Conservation (phyloP, 2,329 filamentous ascomycete species). For the Sporothrix humicola region DNA sequence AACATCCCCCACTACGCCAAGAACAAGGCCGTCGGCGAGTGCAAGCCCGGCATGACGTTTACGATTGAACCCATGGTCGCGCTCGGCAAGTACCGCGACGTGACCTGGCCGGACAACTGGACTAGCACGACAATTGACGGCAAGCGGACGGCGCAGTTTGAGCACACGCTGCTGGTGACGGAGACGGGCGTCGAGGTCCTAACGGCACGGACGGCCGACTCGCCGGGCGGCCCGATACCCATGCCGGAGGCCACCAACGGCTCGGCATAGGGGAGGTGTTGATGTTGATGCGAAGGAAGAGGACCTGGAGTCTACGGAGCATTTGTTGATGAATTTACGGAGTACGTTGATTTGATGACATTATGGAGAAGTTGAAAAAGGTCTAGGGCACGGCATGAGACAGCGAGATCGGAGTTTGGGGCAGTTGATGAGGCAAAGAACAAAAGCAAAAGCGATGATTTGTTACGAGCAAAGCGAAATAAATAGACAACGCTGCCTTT, state of each 20-base stretch:
- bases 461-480: conserved; percentile 22
- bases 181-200: conserved; percentile 83
- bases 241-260: conserved; percentile 51
- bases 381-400: not conserved
- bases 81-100: conserved; percentile 85
- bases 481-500: conserved; percentile 24
- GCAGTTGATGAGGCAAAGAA: not conserved
- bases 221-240: conserved; percentile 75
- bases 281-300: not conserved
- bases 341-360: not conserved
- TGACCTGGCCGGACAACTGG: conserved; percentile 99
- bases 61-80: conserved; percentile 99
- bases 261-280: conserved; percentile 5
- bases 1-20: conserved; percentile 98
- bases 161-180: conserved; percentile 84
- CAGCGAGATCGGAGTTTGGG: conserved; percentile 20
- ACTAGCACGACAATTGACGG: conserved; percentile 93
- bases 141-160: conserved; percentile 88
- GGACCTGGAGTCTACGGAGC: not conserved
- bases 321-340: not conserved
- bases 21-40: conserved; percentile 94
- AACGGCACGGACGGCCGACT: conserved; percentile 73
- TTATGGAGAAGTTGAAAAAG: not conserved
- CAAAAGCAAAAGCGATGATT: not conserved
- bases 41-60: conserved; percentile 97